Percentiles rank a stretch among this genome's conserved stretches.
These are phyloP conservation scores for Tolypocladium album DNA, from an alignment of 2,329 filamentous ascomycete species.

Conservation along the genomic window DNA sequence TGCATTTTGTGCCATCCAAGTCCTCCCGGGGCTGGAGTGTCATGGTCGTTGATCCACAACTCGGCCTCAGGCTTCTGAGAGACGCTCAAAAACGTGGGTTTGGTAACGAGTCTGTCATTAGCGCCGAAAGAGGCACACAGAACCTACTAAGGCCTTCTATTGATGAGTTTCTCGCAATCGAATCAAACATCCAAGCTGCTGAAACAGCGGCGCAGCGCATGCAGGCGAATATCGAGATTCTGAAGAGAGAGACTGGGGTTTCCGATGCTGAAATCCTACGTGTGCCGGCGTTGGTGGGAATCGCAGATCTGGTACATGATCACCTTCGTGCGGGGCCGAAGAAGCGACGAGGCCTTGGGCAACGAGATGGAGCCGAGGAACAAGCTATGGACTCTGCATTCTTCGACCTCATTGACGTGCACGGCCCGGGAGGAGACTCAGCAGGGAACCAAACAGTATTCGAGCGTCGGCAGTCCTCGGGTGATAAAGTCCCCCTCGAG, in stretches of 20 bases:
- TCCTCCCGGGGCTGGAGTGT: slow-evolving; percentile 13
- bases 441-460: background rate
- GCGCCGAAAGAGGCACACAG: background rate
- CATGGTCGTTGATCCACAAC: slow-evolving; percentile 8
- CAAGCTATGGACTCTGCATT: background rate
- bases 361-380: background rate
- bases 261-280: slow-evolving; percentile 9
- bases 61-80: slow-evolving; percentile 11
- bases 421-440: background rate
- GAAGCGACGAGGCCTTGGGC: background rate
- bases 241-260: slow-evolving; percentile 11
- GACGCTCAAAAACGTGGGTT: slow-evolving; percentile 3
- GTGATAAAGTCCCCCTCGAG: background rate
- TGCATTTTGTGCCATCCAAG: slow-evolving; percentile 15
- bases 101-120: background rate
- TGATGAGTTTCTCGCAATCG: background rate
- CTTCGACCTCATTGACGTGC: background rate
- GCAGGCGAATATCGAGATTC: slow-evolving; percentile 7
- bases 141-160: background rate
- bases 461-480: background rate
- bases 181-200: background rate
- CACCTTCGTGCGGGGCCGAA: background rate
- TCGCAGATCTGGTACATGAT: slow-evolving; percentile 2
- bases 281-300: slow-evolving; percentile 5
- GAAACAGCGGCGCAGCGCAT: slow-evolving; percentile 5